Base-by-base conservation (phyloP, 768 basidiomycete species). In the Amanita pseudoporphyria region DNA sequence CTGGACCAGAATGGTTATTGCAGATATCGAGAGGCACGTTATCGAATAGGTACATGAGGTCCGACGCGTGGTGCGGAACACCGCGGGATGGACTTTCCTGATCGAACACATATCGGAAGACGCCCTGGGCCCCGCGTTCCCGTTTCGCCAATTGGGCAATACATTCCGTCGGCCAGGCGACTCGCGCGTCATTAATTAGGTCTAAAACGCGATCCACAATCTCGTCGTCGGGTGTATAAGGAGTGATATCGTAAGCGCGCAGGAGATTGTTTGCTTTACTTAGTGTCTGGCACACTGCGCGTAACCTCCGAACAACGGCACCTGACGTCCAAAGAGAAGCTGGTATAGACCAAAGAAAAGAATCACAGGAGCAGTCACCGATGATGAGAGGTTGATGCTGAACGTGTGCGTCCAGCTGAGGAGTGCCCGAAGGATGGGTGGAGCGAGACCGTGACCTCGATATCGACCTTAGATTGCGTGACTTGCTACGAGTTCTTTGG, bases 61-160 rank as follows among this genome's bases (percentile, higher is more conserved):
- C 87, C 1, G 79, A 78, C 1, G 74, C 79, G 59, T 87, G 82
- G 58, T 86, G 85, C 2, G 84, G 78, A 16, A 77, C 61, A 12
- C 78, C 78, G 41, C 78, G 71, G 19, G 73, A 68, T 7, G 85
- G 82, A 1, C 82, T 77, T 57, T 86, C 87, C 65, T 89, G 87
- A 63, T 89, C 87, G 59, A 89, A 89, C 14, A 86, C 78, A 56
- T 85, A 89, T 51, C 87, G 73, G 80, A 81, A 89, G 5, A 87
- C 84, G n/a, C 75, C 74, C 35, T 68, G 68, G 1, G 79, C 82
- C 12, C 73, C 71, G 2, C 76, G 68, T 42, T 72, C 76, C 14
- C 63, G 67, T 47, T 71, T 71, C 1, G 77, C 72, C 47, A 71
- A 71, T 45, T 73, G 66, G 3, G 73, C 76, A 31, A 82, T 66